Base-by-base conservation (phyloP, 805 yeast species). In the Candida sanyiensis region DNA sequence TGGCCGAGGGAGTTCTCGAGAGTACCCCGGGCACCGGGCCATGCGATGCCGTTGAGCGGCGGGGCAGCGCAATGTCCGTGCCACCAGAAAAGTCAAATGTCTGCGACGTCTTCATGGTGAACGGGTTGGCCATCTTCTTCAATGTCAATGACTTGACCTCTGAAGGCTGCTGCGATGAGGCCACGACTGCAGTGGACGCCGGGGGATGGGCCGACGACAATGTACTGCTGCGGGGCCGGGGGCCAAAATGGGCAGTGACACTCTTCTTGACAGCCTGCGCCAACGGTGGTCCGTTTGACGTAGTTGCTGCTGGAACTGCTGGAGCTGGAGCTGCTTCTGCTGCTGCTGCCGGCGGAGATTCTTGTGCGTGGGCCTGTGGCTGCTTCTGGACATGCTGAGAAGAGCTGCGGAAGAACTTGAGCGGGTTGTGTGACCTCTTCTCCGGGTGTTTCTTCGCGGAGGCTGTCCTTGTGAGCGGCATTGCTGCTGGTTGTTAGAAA, bases 51-150 rank as follows among this genome's bases (percentile, higher is more conserved):
- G 38, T 38, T 17, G 29, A 35, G 32, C 33, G 44, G 40, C 58
- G 45, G 26, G 59, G 47, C 15, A 58, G 47, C 1, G 59, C 54
- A 23, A 57, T 48, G 11, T 50, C 54, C 10, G 49, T 37, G 9
- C 34, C 20, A 12, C 58, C 60, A 3, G 50, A 41, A 2, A 43
- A 19, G 12, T 35, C 45, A 35, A 35, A 42, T 2, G 45, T 29
- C 12, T 19, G 25, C 3, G 38, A 12, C 10, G 32, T 27, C 26
- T 35, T 38, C 6, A 20, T 15, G 25, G 38, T 8, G 13, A 37
- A 42, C 4, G 45, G 45, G 20, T 42, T 42, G 8, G 42, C 32
- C 31, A 37, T 31, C 25, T n/a, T n/a, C n/a, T n/a, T n/a, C n/a
- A n/a, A n/a, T n/a, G n/a, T n/a, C n/a, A n/a, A n/a, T n/a, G n/a